Conservation (phyloP, 2,329 filamentous ascomycete genomes). For the Pseudocercospora fijiensis region DNA sequence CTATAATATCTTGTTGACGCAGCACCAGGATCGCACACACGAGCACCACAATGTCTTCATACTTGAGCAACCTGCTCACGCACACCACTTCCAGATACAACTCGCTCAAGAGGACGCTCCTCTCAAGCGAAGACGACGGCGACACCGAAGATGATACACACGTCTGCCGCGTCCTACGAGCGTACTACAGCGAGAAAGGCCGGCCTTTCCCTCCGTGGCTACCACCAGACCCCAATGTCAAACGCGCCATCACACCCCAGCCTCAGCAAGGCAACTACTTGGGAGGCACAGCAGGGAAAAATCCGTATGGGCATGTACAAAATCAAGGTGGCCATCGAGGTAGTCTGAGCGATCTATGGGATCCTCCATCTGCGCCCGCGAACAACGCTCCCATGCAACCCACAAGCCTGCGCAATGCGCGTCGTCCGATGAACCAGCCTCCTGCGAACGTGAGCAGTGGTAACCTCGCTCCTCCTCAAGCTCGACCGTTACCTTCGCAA, state of each 20-base stretch:
- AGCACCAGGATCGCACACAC: neutral
- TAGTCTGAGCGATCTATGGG: slow-evolving; percentile 62
- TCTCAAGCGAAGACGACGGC: slow-evolving; percentile 59
- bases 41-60: slow-evolving; percentile 64
- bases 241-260: slow-evolving; percentile 40
- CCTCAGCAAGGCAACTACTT: slow-evolving; percentile 36
- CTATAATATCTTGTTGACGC: neutral
- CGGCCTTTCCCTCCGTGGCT: slow-evolving; percentile 82
- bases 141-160: slow-evolving; percentile 82
- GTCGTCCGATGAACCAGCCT: slow-evolving; percentile 26
- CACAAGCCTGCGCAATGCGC: slow-evolving; percentile 42
- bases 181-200: slow-evolving; percentile 88
- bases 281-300: slow-evolving; percentile 38
- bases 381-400: slow-evolving; percentile 44
- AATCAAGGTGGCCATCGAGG: slow-evolving; percentile 43
- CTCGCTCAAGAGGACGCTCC: slow-evolving; percentile 62
- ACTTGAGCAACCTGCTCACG: slow-evolving; percentile 71
- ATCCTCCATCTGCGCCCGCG: slow-evolving; percentile 40
- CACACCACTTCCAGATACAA: slow-evolving; percentile 58
- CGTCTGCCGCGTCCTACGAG: slow-evolving; percentile 86
- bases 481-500: slow-evolving; percentile 68
- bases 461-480: slow-evolving; percentile 40
- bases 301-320: slow-evolving; percentile 29
- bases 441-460: slow-evolving; percentile 19
- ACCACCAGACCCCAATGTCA: slow-evolving; percentile 78